These are phyloP conservation scores for Mycotypha africana DNA, from an alignment of 371 early-diverging fungal genomes.

Conservation along the genomic window DNA sequence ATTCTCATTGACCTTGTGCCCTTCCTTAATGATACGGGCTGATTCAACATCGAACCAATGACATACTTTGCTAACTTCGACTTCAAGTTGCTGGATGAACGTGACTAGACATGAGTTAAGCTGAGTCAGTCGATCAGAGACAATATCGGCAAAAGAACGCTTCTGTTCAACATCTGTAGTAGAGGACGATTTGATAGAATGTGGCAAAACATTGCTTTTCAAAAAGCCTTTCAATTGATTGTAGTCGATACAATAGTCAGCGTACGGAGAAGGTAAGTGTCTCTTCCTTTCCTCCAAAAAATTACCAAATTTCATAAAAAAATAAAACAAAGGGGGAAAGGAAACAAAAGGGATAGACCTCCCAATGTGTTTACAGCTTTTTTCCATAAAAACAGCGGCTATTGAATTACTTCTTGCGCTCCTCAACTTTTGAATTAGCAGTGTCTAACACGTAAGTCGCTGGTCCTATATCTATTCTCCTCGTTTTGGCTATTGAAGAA, in stretches of 20 bases:
- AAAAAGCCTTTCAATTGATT: conserved; percentile 54
- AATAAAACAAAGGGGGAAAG: not conserved
- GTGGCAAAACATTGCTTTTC: conserved; percentile 39
- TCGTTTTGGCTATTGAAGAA: too few relatives aligned
- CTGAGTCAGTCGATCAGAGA: conserved; percentile 37
- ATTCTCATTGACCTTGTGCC: conserved; percentile 41
- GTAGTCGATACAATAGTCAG: conserved; percentile 59
- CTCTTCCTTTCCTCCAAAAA: conserved; percentile 60
- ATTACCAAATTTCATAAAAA: conserved; percentile 70
- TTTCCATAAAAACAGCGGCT: too few relatives aligned
- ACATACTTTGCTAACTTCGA: conserved; percentile 50
- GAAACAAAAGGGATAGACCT: not conserved
- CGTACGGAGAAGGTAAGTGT: conserved; percentile 57
- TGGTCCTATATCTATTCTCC: too few relatives aligned
- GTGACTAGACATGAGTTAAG: conserved; percentile 42
- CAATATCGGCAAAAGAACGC: conserved; percentile 36
- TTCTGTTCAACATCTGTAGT: too few relatives aligned
- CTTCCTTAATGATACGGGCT: conserved; percentile 13
- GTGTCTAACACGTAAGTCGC: too few relatives aligned
- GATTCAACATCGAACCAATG: conserved; percentile 38
- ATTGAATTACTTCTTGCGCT: too few relatives aligned
- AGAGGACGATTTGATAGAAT: conserved; percentile 25
- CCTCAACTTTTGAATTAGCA: too few relatives aligned
- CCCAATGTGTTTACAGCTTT: too few relatives aligned
- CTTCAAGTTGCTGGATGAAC: conserved; percentile 61